Base-by-base conservation (phyloP, 169 alveolate species). In the Plasmodium blacklocki region DNA sequence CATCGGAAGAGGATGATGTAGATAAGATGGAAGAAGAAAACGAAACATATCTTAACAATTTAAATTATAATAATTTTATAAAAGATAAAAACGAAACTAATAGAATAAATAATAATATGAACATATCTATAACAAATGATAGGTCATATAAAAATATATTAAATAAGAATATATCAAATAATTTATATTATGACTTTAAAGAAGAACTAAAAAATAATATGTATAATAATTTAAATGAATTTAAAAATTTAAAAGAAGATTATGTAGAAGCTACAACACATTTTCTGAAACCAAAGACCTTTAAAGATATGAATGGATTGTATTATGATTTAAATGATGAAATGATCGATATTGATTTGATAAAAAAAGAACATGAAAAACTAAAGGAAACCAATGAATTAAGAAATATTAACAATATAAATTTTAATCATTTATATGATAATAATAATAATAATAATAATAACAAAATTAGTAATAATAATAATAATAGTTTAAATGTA, bases 311-410 rank as follows among this genome's bases (percentile, higher is more conserved):
- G 39, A 80, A 80, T 23, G 83, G 83, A 8, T 52, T 80, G 19
- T 80, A 67, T 80, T 56, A 63, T 21, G 90, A 80, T 62, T 32
- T 70, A 26, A 73, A 62, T 43, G 90, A 80, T 58, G 83, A 80
- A 26, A 70, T n/a, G 50, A 18, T 80, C 5, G 90, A 80, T 49
- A 67, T 80, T n/a, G 73, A 60, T 26, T 52, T 67, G 12, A 58
- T 80, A 73, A 80, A 56, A 80, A 80, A 19, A 63, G 90, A 80
- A 72, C 90, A 80, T 56, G 74, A 80, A 62, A 80, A 68, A 63
- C 47, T 80, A 58, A 68, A 26, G 32, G 54, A 59, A 23, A 72
- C 5, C 50, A 7, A 39, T 12, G 70, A 56, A 21, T 47, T 43
- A 49, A 32, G 3, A 8, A 80, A 43, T 14, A 4, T 26, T n/a